phyloP scores from a whole-genome alignment of 345 rosid genomes.

The rapeseed (Brassica napus) region DNA sequence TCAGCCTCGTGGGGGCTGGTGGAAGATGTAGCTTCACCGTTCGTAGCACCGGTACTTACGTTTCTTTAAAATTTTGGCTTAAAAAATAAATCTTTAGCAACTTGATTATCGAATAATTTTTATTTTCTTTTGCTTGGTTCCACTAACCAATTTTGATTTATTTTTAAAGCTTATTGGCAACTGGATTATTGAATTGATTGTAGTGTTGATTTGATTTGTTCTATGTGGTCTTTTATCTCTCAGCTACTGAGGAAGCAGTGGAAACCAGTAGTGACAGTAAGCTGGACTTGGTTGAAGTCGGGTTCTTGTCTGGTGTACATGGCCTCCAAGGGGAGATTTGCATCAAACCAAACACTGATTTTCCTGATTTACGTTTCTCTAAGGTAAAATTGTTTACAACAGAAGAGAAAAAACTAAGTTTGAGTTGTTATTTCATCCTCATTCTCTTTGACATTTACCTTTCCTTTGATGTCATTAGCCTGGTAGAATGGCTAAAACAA shows the following conservation, averaged over 20 bases:
- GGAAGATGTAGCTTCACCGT: constrained; percentile 35
- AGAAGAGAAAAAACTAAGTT: neutral
- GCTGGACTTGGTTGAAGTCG: constrained; percentile 66
- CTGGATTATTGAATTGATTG: neutral
- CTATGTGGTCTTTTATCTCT: constrained; percentile 14
- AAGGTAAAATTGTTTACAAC: constrained; percentile 43
- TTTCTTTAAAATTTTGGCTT: neutral
- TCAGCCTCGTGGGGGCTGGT: constrained; percentile 28
- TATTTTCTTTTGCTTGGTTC: neutral
- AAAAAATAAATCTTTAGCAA: neutral
- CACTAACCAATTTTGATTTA: neutral
- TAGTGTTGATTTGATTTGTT: neutral
- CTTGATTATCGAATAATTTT: neutral
- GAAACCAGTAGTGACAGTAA: constrained; percentile 44
- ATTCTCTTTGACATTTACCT: neutral
- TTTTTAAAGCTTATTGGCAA: neutral
- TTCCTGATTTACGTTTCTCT: constrained; percentile 79
- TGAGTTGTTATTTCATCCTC: neutral
- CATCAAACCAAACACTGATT: constrained; percentile 76
- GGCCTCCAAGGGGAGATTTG: constrained; percentile 83
- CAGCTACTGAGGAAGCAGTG: constrained; percentile 54
- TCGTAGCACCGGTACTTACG: constrained; percentile 44
- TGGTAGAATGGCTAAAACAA: constrained; percentile 83
- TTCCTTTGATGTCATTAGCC: constrained; percentile 47
- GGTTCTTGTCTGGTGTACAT: constrained; percentile 72